phyloP scores from a whole-genome alignment of 768 basidiomycete genomes.

The Lactifluus piperatus region DNA sequence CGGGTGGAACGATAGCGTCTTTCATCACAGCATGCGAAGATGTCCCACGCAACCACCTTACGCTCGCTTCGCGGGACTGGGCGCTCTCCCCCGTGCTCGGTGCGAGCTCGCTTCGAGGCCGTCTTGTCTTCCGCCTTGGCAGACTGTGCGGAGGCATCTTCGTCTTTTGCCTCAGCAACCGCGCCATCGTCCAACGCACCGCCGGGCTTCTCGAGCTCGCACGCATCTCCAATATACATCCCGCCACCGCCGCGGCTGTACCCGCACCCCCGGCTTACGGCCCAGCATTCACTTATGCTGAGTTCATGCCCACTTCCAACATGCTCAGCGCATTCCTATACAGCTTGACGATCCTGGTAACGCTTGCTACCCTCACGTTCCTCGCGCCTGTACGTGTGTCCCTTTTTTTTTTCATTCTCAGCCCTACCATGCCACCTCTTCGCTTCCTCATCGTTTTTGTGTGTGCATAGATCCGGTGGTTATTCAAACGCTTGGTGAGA shows the following conservation, averaged over 20 bases:
- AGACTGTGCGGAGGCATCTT: constrained; percentile 25
- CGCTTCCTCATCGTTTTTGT: not conserved
- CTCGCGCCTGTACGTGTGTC: constrained; percentile 25
- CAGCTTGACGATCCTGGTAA: constrained; percentile 27
- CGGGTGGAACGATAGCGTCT: constrained; percentile 53
- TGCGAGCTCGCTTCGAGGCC: constrained; percentile 26
- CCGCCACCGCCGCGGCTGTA: too few relatives aligned
- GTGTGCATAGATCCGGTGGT: constrained; percentile 42
- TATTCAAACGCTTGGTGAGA: constrained; percentile 42
- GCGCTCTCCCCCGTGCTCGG: constrained; percentile 34
- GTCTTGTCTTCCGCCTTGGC: constrained; percentile 30
- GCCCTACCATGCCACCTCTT: not conserved
- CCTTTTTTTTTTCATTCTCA: too few relatives aligned
- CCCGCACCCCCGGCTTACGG: constrained; percentile 55
- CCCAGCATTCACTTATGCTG: constrained; percentile 64
- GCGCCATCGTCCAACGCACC: constrained; percentile 45
- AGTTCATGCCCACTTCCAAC: constrained; percentile 43
- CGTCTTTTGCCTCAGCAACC: constrained; percentile 38
- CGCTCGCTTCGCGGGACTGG: constrained; percentile 30
- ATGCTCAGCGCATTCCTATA: constrained; percentile 34
- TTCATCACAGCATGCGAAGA: constrained; percentile 28
- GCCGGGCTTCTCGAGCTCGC: constrained; percentile 41
- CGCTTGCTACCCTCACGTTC: constrained; percentile 7
- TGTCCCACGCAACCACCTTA: constrained; percentile 26
- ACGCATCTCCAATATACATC: constrained; percentile 14